Base-by-base conservation (phyloP, 108 stramenopile species). In the Pseudonitzschia multiseries region DNA sequence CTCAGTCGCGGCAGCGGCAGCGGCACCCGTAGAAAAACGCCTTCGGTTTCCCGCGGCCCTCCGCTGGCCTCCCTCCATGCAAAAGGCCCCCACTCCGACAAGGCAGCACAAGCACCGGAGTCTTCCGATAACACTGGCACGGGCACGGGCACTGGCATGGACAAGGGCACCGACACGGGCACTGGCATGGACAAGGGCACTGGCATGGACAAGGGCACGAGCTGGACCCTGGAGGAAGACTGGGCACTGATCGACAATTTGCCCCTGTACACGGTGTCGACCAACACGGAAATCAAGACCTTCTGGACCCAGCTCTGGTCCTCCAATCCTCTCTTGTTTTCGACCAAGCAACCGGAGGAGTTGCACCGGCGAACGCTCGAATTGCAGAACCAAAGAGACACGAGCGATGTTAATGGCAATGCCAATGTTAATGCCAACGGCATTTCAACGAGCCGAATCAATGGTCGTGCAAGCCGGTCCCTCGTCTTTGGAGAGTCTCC, bases 181-280 rank as follows among this genome's bases (percentile, higher is more conserved):
- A n/a, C n/a, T n/a, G n/a, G n/a, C n/a, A n/a, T n/a, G n/a, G n/a
- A n/a, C n/a, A n/a, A n/a, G n/a, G n/a, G n/a, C n/a, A n/a, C n/a
- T n/a, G n/a, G n/a, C 26, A 13, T 26, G 2, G 26, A 56, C 22
- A 20, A 26, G 2, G 54, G 20, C 9, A 20, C 21, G 0, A 56
- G 24, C 3, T 78, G 77, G 77, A 66, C 77, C 27, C 41, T 78
- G 57, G 59, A 54, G 29, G 48, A 78, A 62, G 77, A 78, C 36
- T 78, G 77, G 77, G 77, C 71, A 5, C 29, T 78, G 52, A n/a
- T 78, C 10, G 77, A 78, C 59, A 54, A 57, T 28, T 18, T 78
- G 22, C 64, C 65, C 42, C 31, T 66, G 41, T 78, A 72, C 44
- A 78, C 77, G 1, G 56, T 78, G 5, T 66, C 65, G 27, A 36